Evolutionary conservation across 768 basidiomycete genomes (phyloP), one percentile per base, ranked within the genome.

Genomic region (Dioszegia aurantiaca): DNA sequence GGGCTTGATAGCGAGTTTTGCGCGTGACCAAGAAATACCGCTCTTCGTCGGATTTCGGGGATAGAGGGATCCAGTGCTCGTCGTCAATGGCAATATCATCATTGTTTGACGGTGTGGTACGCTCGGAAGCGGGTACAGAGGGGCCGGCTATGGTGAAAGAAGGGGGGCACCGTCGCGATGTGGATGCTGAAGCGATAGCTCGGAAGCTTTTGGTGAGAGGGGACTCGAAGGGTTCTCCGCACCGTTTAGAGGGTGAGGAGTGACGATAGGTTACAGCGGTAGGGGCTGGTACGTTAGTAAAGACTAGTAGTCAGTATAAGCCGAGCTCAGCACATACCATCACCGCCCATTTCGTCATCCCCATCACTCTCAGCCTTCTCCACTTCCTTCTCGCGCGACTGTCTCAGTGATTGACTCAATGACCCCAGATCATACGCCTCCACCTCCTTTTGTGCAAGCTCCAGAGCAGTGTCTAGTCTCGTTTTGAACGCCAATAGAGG

Each of bases 1-100:
- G 21, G 2, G 47, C 52, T 45, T 62, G 64, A 33, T 70, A 70
- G 3, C 23, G 31, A 28, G 42, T 47, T 5, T 37, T 51, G 6
- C 52, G 57, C 28, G 55, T 41, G 31, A 63, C 41, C 19, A 41
- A 39, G 54, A 61, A 39, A 30, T 42, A 48, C 9, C 56, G 45
- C 27, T 58, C 46, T 2, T 26, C 37, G 12, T 58, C 56, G 4
- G 39, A 17, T 39, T 28, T 21, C 21, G 36, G 21, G 36, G 51
- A 8, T 8, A 53, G 36, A 11, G 51, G 37, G n/a, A 8, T 41
- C 51, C 51, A 53, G 2, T 4, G 39, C 4, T 40, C 51, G 6
- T 21, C 24, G 3, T 36, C 31, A 19, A 11, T n/a, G 28, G 28
- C 46, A 21, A 28, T 30, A 11, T 12, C 9, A 28, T 10, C 19